Base-by-base conservation (phyloP, 192 early-diverging fungal species). In the Umbelopsis ramanniana region DNA sequence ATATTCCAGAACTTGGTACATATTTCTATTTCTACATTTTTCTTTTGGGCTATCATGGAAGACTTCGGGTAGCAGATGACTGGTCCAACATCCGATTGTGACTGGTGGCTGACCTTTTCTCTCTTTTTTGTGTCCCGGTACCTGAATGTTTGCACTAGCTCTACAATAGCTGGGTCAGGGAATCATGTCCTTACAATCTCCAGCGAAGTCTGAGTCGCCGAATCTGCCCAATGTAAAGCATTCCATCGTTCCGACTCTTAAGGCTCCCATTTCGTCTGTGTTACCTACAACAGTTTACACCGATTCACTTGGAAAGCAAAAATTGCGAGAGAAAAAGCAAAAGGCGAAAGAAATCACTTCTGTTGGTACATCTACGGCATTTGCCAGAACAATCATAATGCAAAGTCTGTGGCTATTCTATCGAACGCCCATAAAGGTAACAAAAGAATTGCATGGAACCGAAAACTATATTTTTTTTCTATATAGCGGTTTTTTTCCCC, bases 381-480 rank as follows among this genome's bases (percentile, higher is more conserved):
- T 88, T 11, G 84, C 87, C 4, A 76, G 87, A 43, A 84, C 83
- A 1, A 53, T 88, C 48, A 79, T 88, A 19, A 71, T 88, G 37
- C 87, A 88, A 43, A 72, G 76, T 12, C 73, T 88, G 4, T 79
- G 82, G 53, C 75, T 88, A 23, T 88, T 81, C 68, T 88, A 88
- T 71, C 74, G 87, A 40, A 85, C 86, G 0, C 87, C 87, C 26
- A 76, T 88, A 72, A 88, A 88, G 82, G 87, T 88, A 83, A 43
- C 40, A 43, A 43, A 40, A 43, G 40, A 43, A 43, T 43, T 4
- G 40, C 6, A 43, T 43, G 40, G 40, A 43, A 43, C 11, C 40
- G 8, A 43, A 43, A 43, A 43, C 40, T 6, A 48, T 40, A 52
- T 3, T 45, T 60, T 40, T 45, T 37, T 29, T 29, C 29, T 3